Conservation (phyloP, 371 early-diverging fungal genomes). For the Batkoa obscura region DNA sequence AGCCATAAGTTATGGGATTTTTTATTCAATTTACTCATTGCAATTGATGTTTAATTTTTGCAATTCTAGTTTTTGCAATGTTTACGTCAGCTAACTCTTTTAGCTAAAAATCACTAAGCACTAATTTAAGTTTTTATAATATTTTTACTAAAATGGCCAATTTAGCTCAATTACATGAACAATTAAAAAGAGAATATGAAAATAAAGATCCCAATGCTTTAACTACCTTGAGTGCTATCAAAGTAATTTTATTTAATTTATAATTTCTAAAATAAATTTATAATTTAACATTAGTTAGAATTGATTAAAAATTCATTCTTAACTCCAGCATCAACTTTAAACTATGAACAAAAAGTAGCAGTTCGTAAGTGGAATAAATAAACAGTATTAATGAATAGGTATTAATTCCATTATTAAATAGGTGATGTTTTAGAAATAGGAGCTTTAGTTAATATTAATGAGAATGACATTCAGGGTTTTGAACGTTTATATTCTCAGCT, state of each 20-base stretch:
- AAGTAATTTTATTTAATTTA: not conserved
- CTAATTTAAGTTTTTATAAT: too few relatives aligned
- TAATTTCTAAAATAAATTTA: not conserved
- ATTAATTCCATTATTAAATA: slow-evolving; percentile 11
- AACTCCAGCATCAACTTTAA: not conserved
- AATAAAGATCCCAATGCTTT: too few relatives aligned
- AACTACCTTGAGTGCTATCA: not conserved
- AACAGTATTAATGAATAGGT: not conserved
- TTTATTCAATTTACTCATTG: too few relatives aligned
- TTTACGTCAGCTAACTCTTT: too few relatives aligned
- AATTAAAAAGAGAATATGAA: too few relatives aligned
- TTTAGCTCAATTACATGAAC: too few relatives aligned
- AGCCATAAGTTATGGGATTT: too few relatives aligned
- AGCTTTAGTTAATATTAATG: slow-evolving; percentile 66
- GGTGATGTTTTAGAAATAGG: slow-evolving; percentile 84
- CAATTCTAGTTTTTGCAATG: too few relatives aligned
- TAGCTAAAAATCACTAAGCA: too few relatives aligned
- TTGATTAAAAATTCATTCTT: not conserved
- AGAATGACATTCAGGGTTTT: slow-evolving; percentile 69
- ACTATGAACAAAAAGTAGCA: not conserved
- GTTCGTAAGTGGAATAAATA: not conserved
- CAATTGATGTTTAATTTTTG: too few relatives aligned
- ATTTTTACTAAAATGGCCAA: too few relatives aligned
- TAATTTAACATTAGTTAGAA: not conserved
- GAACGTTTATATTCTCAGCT: slow-evolving; percentile 91